Evolutionary conservation across 2,329 filamentous ascomycete genomes (phyloP).

Genomic region (Alternaria gansuensis): DNA sequence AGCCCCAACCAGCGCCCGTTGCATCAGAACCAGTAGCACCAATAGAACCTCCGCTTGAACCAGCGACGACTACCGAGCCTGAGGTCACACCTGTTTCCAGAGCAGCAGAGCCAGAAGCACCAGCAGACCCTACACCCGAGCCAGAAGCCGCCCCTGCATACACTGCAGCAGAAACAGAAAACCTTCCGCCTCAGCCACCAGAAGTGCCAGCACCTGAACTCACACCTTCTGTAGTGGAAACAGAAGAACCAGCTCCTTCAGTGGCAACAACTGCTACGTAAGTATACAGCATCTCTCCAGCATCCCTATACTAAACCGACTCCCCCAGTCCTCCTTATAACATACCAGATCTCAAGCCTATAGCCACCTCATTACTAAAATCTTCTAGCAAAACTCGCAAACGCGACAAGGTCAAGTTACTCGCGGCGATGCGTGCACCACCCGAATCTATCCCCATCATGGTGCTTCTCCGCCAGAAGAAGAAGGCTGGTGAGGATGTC

Average conservation of each 20-base stretch:
- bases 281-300: background rate
- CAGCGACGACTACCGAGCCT: background rate
- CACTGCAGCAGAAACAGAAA: background rate
- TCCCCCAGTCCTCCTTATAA: background rate
- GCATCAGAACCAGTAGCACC: constrained; percentile 9
- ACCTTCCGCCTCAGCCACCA: background rate
- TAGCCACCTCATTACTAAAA: constrained; percentile 7
- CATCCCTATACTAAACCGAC: background rate
- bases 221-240: constrained; percentile 1
- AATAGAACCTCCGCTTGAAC: background rate
- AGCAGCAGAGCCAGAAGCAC: background rate
- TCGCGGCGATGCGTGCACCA: constrained; percentile 15
- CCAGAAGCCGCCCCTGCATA: constrained; percentile 6
- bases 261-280: constrained; percentile 15
- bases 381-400: constrained; percentile 9
- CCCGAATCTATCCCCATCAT: constrained; percentile 27
- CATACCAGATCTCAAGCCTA: background rate
- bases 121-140: constrained; percentile 14
- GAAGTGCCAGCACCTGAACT: background rate
- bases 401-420: constrained; percentile 20
- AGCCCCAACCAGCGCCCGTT: constrained; percentile 4
- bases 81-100: background rate
- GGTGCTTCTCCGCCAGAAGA: constrained; percentile 32
- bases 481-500: constrained; percentile 37
- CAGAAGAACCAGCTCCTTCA: constrained; percentile 6